Evolutionary conservation across 805 yeast species (phyloP), one percentile per base, ranked within the genome.

Genomic region (Kodamaea restingae): DNA sequence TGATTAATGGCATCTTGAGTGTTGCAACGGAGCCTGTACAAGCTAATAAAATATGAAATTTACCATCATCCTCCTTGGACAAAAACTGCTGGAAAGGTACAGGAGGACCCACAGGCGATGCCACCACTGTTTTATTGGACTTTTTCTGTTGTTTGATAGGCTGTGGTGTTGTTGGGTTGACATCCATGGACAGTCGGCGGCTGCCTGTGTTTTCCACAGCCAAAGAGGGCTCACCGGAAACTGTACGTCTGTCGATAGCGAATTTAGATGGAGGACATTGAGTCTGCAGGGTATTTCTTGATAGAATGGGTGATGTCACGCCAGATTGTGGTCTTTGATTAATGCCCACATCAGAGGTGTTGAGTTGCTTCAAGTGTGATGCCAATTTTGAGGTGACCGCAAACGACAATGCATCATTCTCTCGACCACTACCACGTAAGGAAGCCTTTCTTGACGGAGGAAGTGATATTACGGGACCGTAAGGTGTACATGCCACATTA

Each of bases 11-110:
- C 15, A 93, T 81, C 60, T 93, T 93, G 46, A 93, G 88, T 2
- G 98, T 87, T 4, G 98, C 98, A 3, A 93, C 97, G 2, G 95
- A 85, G 1, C 98, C 98, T 1, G 98, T 87, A 14, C 95, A 95
- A 14, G 95, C 98, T 31, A 93, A 70, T 41, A 93, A 67, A 32
- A 93, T 81, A 60, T 93, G 98, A 41, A 87, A 71, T 55, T 88
- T 90, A 32, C 81, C 84, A 56, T 87, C 95, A 56, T 87, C 93
- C 58, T 83, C 60, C 51, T 79, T 80, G 40, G 77, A 75, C 42
- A 85, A 68, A 56, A 78, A 84, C 47, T 84, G 80, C 21, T 81
- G 81, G 50, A 84, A 84, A 18, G 91, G 91, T 1, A 81, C 81
- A 12, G 81, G 79, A 1, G 86, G 84, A 1, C 81, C 77, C 35